Evolutionary conservation across 1,139 yeast species (phyloP), one percentile per base, ranked within the genome.

Genomic region (Zygosaccharomyces sapae): DNA sequence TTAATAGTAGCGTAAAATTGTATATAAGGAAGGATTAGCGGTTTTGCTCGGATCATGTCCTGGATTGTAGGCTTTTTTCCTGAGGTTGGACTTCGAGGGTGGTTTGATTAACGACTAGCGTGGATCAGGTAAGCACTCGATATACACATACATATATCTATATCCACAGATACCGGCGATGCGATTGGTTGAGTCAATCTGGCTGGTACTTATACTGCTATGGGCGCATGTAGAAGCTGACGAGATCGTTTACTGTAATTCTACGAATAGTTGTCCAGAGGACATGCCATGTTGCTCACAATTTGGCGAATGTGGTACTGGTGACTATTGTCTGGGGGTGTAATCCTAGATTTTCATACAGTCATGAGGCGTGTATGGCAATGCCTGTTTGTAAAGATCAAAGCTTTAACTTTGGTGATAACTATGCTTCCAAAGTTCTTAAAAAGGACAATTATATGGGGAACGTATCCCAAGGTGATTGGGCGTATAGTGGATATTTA

Each of bases 221-320:
- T 38, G 16, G 29, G 34, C 19, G n/a, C 20, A 12, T 4, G 37
- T 41, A 22, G 30, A 20, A 19, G 48, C 47, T 29, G 48, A 34
- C 20, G 47, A 53, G 4, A 53, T 54, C 9, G 54, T 61, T 1
- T 49, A 49, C 4, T 45, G 71, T 59, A 61, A 65, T 42, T 55
- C 65, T 2, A 58, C 67, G 1, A 47, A 52, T 2, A 44, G 59
- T 3, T 87, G 96, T 70, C 96, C 95, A 0, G 80, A 83, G 59
- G 74, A 72, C 36, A 51, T 62, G 13, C 96, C 96, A 48, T 87
- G 96, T 66, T 87, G 96, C 66, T 80, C 87, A 12, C 86, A 81
- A 60, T 82, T 76, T 57, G 95, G 95, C 41, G 71, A 66, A 12
- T 87, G 96, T 74, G 95, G 95, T 57, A 77, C 85, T 10, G 96